Evolutionary conservation across 805 yeast species (phyloP).

Genomic region (Cyberlindnera mississippiensis): DNA sequence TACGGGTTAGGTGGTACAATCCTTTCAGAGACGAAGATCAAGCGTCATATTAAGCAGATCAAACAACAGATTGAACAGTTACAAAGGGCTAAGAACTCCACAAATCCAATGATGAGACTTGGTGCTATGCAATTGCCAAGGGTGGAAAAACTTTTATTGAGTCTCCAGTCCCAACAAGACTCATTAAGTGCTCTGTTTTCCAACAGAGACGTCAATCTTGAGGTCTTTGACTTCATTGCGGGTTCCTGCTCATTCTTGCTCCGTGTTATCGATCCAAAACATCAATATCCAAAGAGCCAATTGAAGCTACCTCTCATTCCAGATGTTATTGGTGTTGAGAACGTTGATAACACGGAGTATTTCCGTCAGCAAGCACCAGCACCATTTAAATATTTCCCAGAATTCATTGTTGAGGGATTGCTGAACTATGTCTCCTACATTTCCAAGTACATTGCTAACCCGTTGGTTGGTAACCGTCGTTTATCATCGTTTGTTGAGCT

Average conservation of each 20-base stretch:
- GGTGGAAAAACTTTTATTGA: slow-evolving; percentile 39
- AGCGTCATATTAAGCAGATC: slow-evolving; percentile 44
- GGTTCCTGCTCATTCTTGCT: slow-evolving; percentile 73
- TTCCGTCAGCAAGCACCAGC: slow-evolving; percentile 60
- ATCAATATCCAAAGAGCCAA: slow-evolving; percentile 51
- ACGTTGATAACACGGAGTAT: slow-evolving; percentile 72
- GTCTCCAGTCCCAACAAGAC: slow-evolving; percentile 43
- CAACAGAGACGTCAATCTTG: slow-evolving; percentile 54
- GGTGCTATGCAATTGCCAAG: slow-evolving; percentile 44
- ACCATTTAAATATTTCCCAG: slow-evolving; percentile 84
- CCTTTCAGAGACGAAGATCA: slow-evolving; percentile 50
- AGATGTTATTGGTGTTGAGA: slow-evolving; percentile 56
- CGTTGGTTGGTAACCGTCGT: slow-evolving; percentile 51
- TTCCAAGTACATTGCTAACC: slow-evolving; percentile 50
- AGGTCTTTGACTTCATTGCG: slow-evolving; percentile 69
- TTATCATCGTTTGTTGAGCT: slow-evolving; percentile 62
- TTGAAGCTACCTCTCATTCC: slow-evolving; percentile 56
- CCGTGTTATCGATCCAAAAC: slow-evolving; percentile 68
- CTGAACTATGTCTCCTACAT: slow-evolving; percentile 66
- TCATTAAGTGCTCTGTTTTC: slow-evolving; percentile 62
- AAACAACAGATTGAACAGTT: slow-evolving; percentile 35
- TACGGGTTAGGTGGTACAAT: slow-evolving; percentile 85
- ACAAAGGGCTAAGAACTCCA: slow-evolving; percentile 2
- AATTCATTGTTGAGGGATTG: slow-evolving; percentile 77
- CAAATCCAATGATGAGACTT: slow-evolving; percentile 28